Percentiles rank a stretch among this genome's conserved stretches.
Evolutionary conservation across 2,329 filamentous ascomycete genomes (phyloP).

Genomic region (Epichloe gansuensis): DNA sequence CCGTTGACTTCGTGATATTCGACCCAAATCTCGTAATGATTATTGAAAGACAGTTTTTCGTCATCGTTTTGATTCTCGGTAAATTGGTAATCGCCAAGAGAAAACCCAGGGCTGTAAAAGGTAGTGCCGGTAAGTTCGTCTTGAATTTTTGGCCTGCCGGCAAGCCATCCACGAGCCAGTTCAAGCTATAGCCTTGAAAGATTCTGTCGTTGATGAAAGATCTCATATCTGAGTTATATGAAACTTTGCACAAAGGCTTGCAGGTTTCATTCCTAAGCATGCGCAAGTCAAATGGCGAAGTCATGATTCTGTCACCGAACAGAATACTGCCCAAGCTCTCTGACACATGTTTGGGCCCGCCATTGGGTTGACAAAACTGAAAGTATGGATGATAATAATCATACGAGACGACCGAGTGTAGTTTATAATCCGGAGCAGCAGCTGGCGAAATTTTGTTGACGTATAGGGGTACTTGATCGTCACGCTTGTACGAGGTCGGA

Average conservation of each 20-base stretch:
- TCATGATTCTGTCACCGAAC: conserved; percentile 94
- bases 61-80: conserved; percentile 49
- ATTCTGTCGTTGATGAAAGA: conserved; percentile 78
- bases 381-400: conserved; percentile 90
- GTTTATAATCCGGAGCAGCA: conserved; percentile 63
- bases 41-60: conserved; percentile 59
- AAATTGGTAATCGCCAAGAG: conserved; percentile 23
- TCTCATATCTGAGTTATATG: conserved; percentile 52
- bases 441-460: conserved; percentile 90
- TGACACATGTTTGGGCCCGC: conserved; percentile 64
- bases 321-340: conserved; percentile 85
- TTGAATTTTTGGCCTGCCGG: conserved; percentile 76
- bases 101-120: conserved; percentile 86
- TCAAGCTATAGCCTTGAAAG: conserved; percentile 75
- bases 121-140: conserved; percentile 65
- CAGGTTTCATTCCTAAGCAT: conserved; percentile 85
- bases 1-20: conserved; percentile 77
- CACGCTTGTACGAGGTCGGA: conserved; percentile 77
- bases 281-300: conserved; percentile 80
- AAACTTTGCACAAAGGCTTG: conserved; percentile 61
- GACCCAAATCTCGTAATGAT: conserved; percentile 88
- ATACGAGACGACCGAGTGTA: conserved; percentile 89
- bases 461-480: conserved; percentile 70
- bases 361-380: conserved; percentile 73
- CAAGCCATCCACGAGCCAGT: conserved; percentile 91